Evolutionary conservation across 164 flowering plant genomes (phyloP).

Genomic region (Chimonanthus praecox): DNA sequence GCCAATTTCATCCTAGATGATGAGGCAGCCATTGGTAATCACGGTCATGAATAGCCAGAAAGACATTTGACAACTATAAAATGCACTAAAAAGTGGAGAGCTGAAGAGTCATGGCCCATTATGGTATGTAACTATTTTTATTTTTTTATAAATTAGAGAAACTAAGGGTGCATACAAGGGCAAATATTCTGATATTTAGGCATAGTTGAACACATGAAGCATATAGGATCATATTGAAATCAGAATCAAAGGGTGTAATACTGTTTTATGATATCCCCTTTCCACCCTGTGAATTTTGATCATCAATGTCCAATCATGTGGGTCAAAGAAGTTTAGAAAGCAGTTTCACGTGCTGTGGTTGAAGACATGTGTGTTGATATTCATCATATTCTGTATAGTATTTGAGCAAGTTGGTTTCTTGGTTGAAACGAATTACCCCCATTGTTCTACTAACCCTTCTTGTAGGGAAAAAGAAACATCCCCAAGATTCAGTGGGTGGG

Average conservation of each 20-base stretch:
- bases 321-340: not conserved
- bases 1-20: conserved; percentile 25
- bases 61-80: not conserved
- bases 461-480: not conserved
- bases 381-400: not conserved
- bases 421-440: not conserved
- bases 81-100: not conserved
- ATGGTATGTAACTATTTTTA: not conserved
- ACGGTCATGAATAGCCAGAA: not conserved
- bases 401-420: no score
- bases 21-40: conserved; percentile 9
- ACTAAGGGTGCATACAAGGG: not conserved
- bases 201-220: not conserved
- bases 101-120: not conserved
- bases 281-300: not conserved
- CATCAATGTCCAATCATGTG: not conserved
- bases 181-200: not conserved
- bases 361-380: not conserved
- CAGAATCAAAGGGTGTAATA: no score
- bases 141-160: not conserved
- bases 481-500: not conserved
- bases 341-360: not conserved
- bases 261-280: not conserved
- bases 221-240: no score
- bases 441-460: not conserved